Conservation (phyloP, 768 basidiomycete species). For the Mycena capillaripes region DNA sequence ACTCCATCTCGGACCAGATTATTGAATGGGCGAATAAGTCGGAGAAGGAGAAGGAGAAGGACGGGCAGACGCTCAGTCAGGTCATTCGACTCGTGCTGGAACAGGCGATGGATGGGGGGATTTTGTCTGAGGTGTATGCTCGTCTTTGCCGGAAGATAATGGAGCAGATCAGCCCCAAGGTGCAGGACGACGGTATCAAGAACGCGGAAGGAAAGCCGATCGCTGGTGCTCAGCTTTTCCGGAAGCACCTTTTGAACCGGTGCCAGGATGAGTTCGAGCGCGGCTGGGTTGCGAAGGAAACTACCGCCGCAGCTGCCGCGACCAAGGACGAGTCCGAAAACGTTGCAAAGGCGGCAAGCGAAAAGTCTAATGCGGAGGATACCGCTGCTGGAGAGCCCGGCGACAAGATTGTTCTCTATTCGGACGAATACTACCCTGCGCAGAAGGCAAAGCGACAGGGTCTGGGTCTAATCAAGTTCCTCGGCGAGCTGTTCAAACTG, state of each 20-base stretch:
- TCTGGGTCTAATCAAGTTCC: constrained; percentile 97
- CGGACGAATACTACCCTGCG: constrained; percentile 95
- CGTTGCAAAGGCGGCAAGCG: constrained; percentile 78
- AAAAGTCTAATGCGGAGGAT: constrained; percentile 52
- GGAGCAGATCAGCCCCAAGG: constrained; percentile 90
- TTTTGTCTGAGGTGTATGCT: constrained; percentile 98
- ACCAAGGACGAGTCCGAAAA: constrained; percentile 89
- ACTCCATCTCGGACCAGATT: constrained; percentile 95
- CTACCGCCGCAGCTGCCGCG: constrained; percentile 88
- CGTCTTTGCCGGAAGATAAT: constrained; percentile 95
- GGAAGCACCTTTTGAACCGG: constrained; percentile 95
- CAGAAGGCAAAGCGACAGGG: constrained; percentile 98
- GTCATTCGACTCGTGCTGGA: constrained; percentile 97
- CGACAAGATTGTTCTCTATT: constrained; percentile 85
- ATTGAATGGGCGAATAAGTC: constrained; percentile 96
- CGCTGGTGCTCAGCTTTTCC: constrained; percentile 93
- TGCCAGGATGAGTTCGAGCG: constrained; percentile 99
- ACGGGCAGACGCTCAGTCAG: constrained; percentile 94
- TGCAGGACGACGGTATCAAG: constrained; percentile 90
- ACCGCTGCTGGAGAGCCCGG: constrained; percentile 54
- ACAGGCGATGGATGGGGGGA: constrained; percentile 96
- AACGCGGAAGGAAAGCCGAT: constrained; percentile 89
- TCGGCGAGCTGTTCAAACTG: constrained; percentile 98
- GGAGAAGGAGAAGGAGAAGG: constrained; percentile 90
- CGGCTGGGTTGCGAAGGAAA: constrained; percentile 92